Base-by-base conservation (phyloP, 371 early-diverging fungal species). In the Rhizopus delemar region DNA sequence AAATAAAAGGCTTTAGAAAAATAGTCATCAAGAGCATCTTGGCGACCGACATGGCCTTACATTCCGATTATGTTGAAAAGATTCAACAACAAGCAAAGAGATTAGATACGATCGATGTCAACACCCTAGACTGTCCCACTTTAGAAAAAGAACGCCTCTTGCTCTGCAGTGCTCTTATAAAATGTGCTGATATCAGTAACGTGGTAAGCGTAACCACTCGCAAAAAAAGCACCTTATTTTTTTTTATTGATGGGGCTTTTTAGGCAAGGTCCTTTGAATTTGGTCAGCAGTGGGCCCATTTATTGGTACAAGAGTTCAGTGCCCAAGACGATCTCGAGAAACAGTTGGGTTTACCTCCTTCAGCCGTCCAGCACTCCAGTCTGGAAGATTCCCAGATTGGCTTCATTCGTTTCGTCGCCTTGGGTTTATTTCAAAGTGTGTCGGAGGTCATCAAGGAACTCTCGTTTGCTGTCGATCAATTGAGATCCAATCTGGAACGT, bases 181-280 rank as follows among this genome's bases (percentile, higher is more conserved):
- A 93, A 70, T 91, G 91, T 71, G 88, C 93, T 13, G 93, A 93
- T 59, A 88, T 93, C 51, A 87, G 88, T 63, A 93, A 93, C 57
- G 82, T 81, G 48, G 81, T 78, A 72, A 52, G 78, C n/a, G n/a
- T n/a, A n/a, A n/a, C n/a, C n/a, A n/a, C n/a, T n/a, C n/a, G n/a
- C n/a, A n/a, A n/a, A n/a, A n/a, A 22, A 22, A 22, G 22, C 22
- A 22, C 22, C 22, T 22, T 22, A 22, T 22, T 22, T 22, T 22
- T 22, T 22, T 22, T 22, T 22, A 22, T 22, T 22, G 22, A 22
- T 22, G 22, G 22, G 0, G 22, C 2, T 46, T 2, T 41, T 7
- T 56, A 81, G 84, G 74, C 86, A 9, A 68, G 84, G 35, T 83
- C 86, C 0, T 84, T 85, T 69, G 65, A 70, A 36, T 71, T 76